phyloP scores from a whole-genome alignment of 441 rosid genomes.

The Populus trichocarpa region DNA sequence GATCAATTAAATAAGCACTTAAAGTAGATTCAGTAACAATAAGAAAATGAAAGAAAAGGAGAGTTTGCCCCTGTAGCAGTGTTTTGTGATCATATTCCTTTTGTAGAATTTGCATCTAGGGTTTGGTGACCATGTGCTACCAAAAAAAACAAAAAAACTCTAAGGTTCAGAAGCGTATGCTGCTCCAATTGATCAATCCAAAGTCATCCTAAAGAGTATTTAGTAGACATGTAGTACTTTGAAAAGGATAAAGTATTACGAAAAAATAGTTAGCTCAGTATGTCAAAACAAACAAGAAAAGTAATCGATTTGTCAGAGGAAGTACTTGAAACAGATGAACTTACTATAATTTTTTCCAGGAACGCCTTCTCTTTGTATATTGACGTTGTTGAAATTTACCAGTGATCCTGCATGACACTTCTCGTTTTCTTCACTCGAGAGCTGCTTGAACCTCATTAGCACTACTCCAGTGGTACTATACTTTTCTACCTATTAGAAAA shows the following conservation, averaged over 20 bases:
- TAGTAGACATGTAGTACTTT: neutral
- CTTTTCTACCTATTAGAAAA: conserved; percentile 11
- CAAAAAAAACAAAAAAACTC: neutral
- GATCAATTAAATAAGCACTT: too few relatives aligned
- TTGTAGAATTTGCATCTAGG: neutral
- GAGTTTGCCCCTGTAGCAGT: too few relatives aligned
- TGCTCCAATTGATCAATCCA: neutral
- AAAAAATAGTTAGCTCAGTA: neutral
- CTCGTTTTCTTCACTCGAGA: conserved; percentile 11
- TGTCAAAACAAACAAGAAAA: neutral
- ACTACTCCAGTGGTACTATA: neutral
- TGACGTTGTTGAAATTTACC: conserved; percentile 23
- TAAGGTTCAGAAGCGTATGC: neutral
- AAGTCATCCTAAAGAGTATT: neutral
- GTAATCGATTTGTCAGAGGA: neutral
- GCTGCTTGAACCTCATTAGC: conserved; percentile 10
- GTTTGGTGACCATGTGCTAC: neutral
- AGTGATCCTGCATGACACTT: conserved; percentile 15
- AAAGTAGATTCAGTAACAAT: too few relatives aligned
- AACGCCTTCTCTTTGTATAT: conserved; percentile 4
- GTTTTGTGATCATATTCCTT: too few relatives aligned
- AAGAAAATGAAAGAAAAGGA: too few relatives aligned
- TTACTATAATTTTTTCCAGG: conserved; percentile 17
- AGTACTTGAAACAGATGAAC: neutral
- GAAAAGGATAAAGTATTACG: neutral